Base-by-base conservation (phyloP, 2,329 filamentous ascomycete genomes). In the Rhynchosporium graminicola region DNA sequence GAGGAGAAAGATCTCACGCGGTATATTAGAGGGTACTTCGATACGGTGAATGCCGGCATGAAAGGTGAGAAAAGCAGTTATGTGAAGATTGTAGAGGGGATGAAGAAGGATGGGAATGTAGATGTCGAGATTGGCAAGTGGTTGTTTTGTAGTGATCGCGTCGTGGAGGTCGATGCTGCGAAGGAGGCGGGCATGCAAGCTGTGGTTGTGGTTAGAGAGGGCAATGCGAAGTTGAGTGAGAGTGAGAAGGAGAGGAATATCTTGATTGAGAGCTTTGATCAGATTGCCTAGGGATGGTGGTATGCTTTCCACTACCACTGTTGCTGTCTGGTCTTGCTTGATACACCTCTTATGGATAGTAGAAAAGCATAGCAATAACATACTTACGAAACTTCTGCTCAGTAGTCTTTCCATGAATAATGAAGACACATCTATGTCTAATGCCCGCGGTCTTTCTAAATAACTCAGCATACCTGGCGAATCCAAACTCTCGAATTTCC, bases 71-170 rank as follows among this genome's bases (percentile, higher is more conserved):
- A 77, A 45, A 75, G 74, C 28, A 93, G 90, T 74, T 95, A 94
- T 76, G 75, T 77, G 57, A 71, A 64, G 57, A 73, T 75, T 57
- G 65, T 60, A 5, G 51, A 33, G 31, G 50, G 51, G n/a, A 47
- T 43, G 10, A 50, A 57, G 58, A 8, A 31, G n/a, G 7, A 52
- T 36, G 47, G 42, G 42, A 50, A 57, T 59, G 50, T 74, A 83
- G 15, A 77, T 40, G 77, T 80, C 61, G 69, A 77, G 56, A 74
- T 80, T 20, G 75, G 74, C 10, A 79, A 83, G 61, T 90, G 90
- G 79, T 79, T 92, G n/a, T 95, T 95, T 74, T 77, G 94, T 64
- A 94, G 89, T 71, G 91, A 95, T 77, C 92, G 92, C 72, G 81
- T 90, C 51, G 84, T 83, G 72, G 87, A 90, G 76, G 86, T 89